These are phyloP conservation scores for Fusarium odoratissimum DNA, from an alignment of 2,329 filamentous ascomycete species.

Conservation along the genomic window DNA sequence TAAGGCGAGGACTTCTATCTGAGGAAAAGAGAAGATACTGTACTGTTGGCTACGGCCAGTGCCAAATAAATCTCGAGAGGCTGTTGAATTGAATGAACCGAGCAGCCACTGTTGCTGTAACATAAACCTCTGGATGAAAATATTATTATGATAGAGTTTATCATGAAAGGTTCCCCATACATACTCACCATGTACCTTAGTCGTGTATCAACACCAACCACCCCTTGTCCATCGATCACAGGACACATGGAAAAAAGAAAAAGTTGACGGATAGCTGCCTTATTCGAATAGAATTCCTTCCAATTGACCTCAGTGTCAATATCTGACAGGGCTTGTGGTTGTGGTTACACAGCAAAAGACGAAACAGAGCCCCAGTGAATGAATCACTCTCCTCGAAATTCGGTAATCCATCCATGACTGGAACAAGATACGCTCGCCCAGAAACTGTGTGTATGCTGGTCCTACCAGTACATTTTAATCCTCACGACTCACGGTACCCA, in stretches of 20 bases:
- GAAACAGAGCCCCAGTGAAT: neutral
- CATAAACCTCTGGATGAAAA: neutral
- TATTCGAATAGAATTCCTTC: neutral
- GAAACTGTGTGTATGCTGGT: conserved; percentile 2
- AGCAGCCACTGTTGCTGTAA: neutral
- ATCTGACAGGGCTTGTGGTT: neutral
- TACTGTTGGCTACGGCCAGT: neutral
- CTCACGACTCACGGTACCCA: conserved; percentile 1
- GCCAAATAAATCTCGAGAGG: neutral
- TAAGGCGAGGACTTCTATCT: neutral
- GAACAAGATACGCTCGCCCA: conserved; percentile 1
- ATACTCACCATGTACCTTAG: neutral
- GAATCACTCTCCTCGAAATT: neutral
- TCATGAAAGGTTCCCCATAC: neutral
- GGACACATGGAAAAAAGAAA: conserved; percentile 16
- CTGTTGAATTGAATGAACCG: neutral
- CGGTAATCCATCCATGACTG: neutral
- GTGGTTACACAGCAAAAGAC: conserved; percentile 1
- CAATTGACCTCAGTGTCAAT: neutral
- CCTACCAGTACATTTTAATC: neutral
- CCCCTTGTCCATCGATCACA: conserved; percentile 12
- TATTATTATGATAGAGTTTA: neutral
- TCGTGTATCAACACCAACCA: conserved; percentile 14
- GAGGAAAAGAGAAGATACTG: neutral
- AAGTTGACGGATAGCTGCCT: conserved; percentile 1